A percentile compares a stretch with the other conserved stretches of the same genome.
Conservation (phyloP, 2,329 filamentous ascomycete genomes). For the Trichoderma brevicompactum region DNA sequence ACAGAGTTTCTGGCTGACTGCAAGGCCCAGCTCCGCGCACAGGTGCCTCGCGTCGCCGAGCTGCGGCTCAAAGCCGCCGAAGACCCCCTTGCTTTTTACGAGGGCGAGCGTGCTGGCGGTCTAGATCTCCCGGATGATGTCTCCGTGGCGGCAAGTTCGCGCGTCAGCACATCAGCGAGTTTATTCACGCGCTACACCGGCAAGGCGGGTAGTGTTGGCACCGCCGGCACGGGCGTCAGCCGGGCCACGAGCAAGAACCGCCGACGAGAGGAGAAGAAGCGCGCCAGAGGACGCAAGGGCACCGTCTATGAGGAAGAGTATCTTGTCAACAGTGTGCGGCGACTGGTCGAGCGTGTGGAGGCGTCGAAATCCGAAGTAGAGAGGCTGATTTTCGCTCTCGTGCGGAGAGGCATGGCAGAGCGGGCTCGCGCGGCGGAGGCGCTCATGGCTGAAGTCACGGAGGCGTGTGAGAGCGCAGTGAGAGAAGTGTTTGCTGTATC, state of each 20-base stretch:
- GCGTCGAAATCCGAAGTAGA: slow-evolving; percentile 71
- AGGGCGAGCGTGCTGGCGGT: slow-evolving; percentile 69
- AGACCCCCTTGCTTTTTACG: slow-evolving; percentile 88
- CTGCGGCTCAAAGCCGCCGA: slow-evolving; percentile 78
- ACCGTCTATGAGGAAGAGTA: slow-evolving; percentile 99
- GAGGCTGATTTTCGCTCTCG: slow-evolving; percentile 74
- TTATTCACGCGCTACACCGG: slow-evolving; percentile 93
- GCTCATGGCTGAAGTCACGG: slow-evolving; percentile 74
- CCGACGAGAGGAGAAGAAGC: slow-evolving; percentile 89
- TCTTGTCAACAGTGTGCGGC: slow-evolving; percentile 81
- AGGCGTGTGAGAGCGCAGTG: slow-evolving; percentile 68
- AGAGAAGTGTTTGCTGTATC: slow-evolving; percentile 65
- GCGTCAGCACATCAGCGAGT: slow-evolving; percentile 79
- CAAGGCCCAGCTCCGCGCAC: slow-evolving; percentile 79
- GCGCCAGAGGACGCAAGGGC: slow-evolving; percentile 91
- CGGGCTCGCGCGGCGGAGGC: slow-evolving; percentile 77
- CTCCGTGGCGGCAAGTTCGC: slow-evolving; percentile 80
- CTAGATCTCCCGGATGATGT: slow-evolving; percentile 87
- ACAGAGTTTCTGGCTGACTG: slow-evolving; percentile 95
- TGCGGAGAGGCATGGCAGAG: slow-evolving; percentile 85
- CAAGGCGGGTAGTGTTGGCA: slow-evolving; percentile 64
- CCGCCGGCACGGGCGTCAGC: slow-evolving; percentile 72
- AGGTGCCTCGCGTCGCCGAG: slow-evolving; percentile 84
- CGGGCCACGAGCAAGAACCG: slow-evolving; percentile 87
- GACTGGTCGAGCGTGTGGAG: slow-evolving; percentile 83